Evolutionary conservation across 192 early-diverging fungal species (phyloP).

Genomic region (Spizellomyces punctatus): DNA sequence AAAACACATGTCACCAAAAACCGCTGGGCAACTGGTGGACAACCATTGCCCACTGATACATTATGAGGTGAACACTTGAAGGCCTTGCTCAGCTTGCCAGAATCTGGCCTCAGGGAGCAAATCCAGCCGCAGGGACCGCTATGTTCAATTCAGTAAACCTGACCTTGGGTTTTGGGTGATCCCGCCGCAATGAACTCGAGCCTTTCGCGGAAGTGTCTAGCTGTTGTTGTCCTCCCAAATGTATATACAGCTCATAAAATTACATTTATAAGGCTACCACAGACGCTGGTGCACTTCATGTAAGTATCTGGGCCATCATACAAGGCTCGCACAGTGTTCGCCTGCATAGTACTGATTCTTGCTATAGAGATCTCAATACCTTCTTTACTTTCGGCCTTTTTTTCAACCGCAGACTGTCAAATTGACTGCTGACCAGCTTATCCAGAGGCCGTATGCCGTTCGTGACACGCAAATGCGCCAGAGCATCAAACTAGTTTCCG

Average conservation of each 20-base stretch:
- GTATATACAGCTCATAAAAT: no score
- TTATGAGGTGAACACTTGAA: no score
- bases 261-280: not conserved
- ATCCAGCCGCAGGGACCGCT: not conserved
- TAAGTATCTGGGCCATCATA: not conserved
- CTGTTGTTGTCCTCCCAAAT: no score
- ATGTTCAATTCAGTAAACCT: not conserved
- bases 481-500: constrained; percentile 9
- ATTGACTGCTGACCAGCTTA: not conserved
- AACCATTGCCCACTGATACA: no score
- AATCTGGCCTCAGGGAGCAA: no score
- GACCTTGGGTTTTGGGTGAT: not conserved
- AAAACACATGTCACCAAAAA: no score
- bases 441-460: constrained; percentile 8
- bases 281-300: not conserved
- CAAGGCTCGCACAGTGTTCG: not conserved
- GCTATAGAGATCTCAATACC: constrained; percentile 15
- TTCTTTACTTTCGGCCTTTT: constrained; percentile 21
- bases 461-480: constrained; percentile 4
- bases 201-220: not conserved
- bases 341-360: not conserved
- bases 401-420: constrained; percentile 12
- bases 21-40: no score
- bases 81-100: no score
- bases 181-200: not conserved